Evolutionary conservation across 352 stramenopile genomes (phyloP).

Genomic region (Phytophthora crassamura): DNA sequence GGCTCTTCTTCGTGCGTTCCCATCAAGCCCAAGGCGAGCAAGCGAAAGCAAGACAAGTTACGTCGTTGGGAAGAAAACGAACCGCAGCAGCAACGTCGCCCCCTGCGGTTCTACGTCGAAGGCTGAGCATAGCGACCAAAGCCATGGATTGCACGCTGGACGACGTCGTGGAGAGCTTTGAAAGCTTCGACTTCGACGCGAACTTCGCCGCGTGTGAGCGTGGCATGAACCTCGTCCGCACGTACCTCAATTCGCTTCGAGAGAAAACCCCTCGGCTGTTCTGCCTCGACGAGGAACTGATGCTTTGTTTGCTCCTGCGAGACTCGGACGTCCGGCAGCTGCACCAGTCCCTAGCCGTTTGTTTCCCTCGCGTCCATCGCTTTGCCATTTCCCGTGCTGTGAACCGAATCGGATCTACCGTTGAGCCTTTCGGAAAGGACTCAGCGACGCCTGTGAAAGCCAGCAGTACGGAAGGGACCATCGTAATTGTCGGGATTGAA

Average conservation of each 20-base stretch:
- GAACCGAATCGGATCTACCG: slow-evolving; percentile 24
- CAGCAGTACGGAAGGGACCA: slow-evolving; percentile 25
- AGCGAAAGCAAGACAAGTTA: slow-evolving; percentile 3
- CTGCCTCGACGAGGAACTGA: slow-evolving; percentile 42
- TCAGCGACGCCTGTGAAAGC: not conserved
- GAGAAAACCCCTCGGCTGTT: slow-evolving; percentile 51
- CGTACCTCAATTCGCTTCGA: slow-evolving; percentile 48
- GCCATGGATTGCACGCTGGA: slow-evolving; percentile 45
- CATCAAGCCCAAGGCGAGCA: slow-evolving; percentile 13
- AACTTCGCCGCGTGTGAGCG: slow-evolving; percentile 45
- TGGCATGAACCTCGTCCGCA: slow-evolving; percentile 43
- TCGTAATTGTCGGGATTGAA: slow-evolving; percentile 33
- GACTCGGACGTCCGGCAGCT: slow-evolving; percentile 48
- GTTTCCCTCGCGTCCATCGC: slow-evolving; percentile 45
- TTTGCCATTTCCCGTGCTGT: slow-evolving; percentile 37
- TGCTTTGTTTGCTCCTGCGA: slow-evolving; percentile 49
- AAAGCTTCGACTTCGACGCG: slow-evolving; percentile 64
- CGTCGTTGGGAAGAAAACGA: slow-evolving; percentile 13
- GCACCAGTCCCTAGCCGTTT: slow-evolving; percentile 36
- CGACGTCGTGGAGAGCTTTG: slow-evolving; percentile 51
- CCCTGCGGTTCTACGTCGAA: slow-evolving; percentile 4
- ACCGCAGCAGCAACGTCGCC: not conserved
- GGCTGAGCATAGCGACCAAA: slow-evolving; percentile 14
- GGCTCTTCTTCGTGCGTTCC: slow-evolving; percentile 48
- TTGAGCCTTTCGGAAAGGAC: slow-evolving; percentile 30